Evolutionary conservation across 2,329 filamentous ascomycete genomes (phyloP).

Genomic region (Elsinoe perseae): DNA sequence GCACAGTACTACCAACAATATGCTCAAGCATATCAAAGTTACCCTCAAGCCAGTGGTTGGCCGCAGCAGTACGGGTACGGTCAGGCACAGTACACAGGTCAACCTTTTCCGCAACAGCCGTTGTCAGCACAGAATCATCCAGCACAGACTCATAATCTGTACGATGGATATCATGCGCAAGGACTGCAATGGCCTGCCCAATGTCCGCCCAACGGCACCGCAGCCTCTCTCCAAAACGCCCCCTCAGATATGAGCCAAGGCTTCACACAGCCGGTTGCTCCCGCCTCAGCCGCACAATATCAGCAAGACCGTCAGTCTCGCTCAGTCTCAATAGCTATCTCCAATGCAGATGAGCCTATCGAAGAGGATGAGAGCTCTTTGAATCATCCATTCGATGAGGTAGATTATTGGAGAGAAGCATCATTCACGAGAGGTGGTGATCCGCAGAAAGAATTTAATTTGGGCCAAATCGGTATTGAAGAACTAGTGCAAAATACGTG

Average conservation of each 20-base stretch:
- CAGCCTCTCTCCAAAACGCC: not conserved
- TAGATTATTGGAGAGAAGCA: slow-evolving; percentile 15
- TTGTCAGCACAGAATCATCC: too few relatives aligned
- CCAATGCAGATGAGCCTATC: not conserved
- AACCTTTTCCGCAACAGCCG: slow-evolving; percentile 13
- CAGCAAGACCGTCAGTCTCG: not conserved
- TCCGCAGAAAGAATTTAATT: not conserved
- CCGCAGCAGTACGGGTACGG: not conserved
- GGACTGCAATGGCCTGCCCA: slow-evolving; percentile 3
- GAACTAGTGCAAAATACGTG: too few relatives aligned
- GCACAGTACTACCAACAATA: slow-evolving; percentile 20
- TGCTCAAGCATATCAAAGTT: not conserved
- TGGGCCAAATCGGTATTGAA: not conserved
- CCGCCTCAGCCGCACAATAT: not conserved
- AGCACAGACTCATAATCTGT: slow-evolving; percentile 14
- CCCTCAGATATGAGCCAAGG: not conserved
- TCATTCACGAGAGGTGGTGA: slow-evolving; percentile 17
- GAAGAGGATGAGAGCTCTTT: slow-evolving; percentile 7
- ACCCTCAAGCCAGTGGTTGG: slow-evolving; percentile 7
- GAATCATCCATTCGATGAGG: slow-evolving; percentile 8
- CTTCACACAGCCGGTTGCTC: not conserved
- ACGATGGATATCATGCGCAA: not conserved
- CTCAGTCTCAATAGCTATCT: not conserved
- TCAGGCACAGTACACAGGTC: slow-evolving; percentile 6
- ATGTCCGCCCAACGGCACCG: not conserved